Evolutionary conservation across 768 basidiomycete species (phyloP).

Genomic region (Chalciporus sphaerocephalus): DNA sequence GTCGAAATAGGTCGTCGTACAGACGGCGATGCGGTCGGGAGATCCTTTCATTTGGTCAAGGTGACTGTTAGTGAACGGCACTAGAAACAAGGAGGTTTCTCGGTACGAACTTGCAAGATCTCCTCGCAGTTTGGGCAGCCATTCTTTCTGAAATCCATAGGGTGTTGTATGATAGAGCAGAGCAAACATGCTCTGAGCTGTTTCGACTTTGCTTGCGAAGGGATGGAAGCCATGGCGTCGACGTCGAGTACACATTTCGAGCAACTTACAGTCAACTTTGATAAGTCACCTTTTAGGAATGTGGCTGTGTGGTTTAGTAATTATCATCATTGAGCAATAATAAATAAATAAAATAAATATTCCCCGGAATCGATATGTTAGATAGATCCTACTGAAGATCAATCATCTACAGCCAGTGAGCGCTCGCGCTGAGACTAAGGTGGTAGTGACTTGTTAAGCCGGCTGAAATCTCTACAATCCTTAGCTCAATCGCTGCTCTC

Average conservation of each 20-base stretch:
- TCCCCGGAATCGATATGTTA: too few relatives aligned
- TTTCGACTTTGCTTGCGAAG: slow-evolving; percentile 59
- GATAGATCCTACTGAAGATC: too few relatives aligned
- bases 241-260: not conserved
- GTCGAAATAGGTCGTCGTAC: slow-evolving; percentile 91
- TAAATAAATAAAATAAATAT: too few relatives aligned
- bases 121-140: slow-evolving; percentile 99
- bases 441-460: too few relatives aligned
- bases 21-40: slow-evolving; percentile 74
- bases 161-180: slow-evolving; percentile 85
- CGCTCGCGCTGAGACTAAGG: too few relatives aligned
- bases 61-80: not conserved
- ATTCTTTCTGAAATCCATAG: slow-evolving; percentile 73
- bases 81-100: not conserved
- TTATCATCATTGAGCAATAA: too few relatives aligned
- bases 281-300: not conserved
- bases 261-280: too few relatives aligned
- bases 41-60: slow-evolving; percentile 76
- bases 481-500: too few relatives aligned
- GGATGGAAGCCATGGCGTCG: slow-evolving; percentile 43
- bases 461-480: too few relatives aligned
- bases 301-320: not conserved
- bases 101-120: slow-evolving; percentile 70
- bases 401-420: too few relatives aligned
- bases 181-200: slow-evolving; percentile 86